Evolutionary conservation across 192 early-diverging fungal genomes (phyloP).

Genomic region (Haplosporangium gracile): DNA sequence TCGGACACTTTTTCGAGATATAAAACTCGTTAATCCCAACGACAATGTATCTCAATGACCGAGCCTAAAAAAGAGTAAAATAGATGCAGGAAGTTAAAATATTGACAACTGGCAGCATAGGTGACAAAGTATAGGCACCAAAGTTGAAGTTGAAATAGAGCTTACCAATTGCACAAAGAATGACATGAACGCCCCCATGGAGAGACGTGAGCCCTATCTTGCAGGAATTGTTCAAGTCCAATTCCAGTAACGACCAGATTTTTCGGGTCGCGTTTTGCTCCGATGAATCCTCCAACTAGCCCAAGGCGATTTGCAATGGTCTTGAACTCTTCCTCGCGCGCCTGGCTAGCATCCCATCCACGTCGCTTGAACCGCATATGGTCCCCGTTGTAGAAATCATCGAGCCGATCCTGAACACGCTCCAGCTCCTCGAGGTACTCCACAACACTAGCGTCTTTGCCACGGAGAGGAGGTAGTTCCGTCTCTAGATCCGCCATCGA

Average conservation of each 20-base stretch:
- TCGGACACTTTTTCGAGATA: too few species aligned
- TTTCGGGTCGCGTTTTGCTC: not conserved
- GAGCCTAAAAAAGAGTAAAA: too few species aligned
- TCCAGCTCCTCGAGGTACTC: not conserved
- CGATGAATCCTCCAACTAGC: not conserved
- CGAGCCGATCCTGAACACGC: not conserved
- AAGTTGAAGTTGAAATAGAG: too few species aligned
- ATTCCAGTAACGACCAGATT: not conserved
- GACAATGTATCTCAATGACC: too few species aligned
- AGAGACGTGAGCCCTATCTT: not conserved
- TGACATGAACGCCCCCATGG: too few species aligned
- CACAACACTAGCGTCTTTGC: not conserved
- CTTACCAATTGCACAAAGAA: not conserved
- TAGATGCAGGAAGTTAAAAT: too few species aligned
- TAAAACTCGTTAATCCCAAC: too few species aligned
- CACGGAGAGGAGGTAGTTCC: conserved; percentile 9
- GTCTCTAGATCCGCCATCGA: not conserved
- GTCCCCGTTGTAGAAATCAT: conserved; percentile 13
- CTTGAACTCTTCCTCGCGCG: not conserved
- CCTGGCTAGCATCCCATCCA: not conserved
- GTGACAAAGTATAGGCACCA: too few species aligned
- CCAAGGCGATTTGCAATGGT: not conserved
- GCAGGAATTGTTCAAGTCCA: not conserved
- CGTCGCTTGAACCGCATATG: conserved; percentile 4
- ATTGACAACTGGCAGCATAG: too few species aligned